phyloP scores from a whole-genome alignment of 352 stramenopile genomes.

The Thalassiosira mediterranea region DNA sequence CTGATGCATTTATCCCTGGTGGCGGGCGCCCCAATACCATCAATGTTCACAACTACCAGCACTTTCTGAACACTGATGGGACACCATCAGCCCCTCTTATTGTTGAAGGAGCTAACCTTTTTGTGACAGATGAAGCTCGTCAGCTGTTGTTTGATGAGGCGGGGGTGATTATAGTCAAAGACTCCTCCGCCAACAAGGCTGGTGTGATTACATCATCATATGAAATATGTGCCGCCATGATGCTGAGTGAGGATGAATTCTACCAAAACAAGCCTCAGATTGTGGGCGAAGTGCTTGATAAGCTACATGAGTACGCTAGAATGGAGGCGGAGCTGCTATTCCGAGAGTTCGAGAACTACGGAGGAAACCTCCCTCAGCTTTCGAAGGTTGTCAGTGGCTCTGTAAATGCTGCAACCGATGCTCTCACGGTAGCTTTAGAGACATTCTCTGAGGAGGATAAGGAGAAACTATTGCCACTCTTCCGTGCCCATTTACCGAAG shows the following conservation, averaged over 20 bases:
- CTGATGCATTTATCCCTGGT: slow-evolving; percentile 96
- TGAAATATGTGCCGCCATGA: slow-evolving; percentile 92
- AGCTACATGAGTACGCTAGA: slow-evolving; percentile 90
- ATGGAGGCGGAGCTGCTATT: slow-evolving; percentile 97
- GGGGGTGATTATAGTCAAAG: slow-evolving; percentile 96
- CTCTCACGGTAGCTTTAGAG: slow-evolving; percentile 91
- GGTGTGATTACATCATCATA: slow-evolving; percentile 88
- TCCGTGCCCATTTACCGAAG: slow-evolving; percentile 90
- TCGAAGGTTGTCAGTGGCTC: slow-evolving; percentile 94
- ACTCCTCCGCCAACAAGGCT: slow-evolving; percentile 93
- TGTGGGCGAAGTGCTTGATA: slow-evolving; percentile 93
- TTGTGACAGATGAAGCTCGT: slow-evolving; percentile 94
- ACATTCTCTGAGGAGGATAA: slow-evolving; percentile 85
- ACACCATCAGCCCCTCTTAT: slow-evolving; percentile 92
- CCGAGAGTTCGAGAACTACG: slow-evolving; percentile 92
- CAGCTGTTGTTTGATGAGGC: slow-evolving; percentile 93
- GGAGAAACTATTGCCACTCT: slow-evolving; percentile 81
- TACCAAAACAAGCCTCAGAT: slow-evolving; percentile 93
- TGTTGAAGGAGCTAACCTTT: slow-evolving; percentile 97
- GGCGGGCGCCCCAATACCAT: slow-evolving; percentile 94
- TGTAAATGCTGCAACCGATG: slow-evolving; percentile 96
- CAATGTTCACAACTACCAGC: slow-evolving; percentile 93
- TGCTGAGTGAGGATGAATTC: slow-evolving; percentile 96
- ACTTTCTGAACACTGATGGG: slow-evolving; percentile 86
- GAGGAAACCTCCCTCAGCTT: slow-evolving; percentile 87